These are phyloP conservation scores for Aspergillus nanangensis DNA, from an alignment of 495 filamentous ascomycete species.

Conservation along the genomic window DNA sequence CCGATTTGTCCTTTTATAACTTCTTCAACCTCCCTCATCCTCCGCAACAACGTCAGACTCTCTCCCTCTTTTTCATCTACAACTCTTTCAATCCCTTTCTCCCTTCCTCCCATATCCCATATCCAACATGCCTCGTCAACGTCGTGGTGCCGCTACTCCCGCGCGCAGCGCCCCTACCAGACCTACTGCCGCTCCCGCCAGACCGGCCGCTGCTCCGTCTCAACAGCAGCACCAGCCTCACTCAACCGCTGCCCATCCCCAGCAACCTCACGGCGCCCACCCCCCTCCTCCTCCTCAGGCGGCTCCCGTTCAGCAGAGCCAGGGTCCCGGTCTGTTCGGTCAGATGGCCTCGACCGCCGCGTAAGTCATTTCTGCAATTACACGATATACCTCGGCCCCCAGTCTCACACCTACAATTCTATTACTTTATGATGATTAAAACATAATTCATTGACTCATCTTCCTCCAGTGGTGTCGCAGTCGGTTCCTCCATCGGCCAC, in stretches of 20 bases:
- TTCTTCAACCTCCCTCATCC: too few relatives aligned
- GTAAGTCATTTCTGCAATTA: slow-evolving; percentile 42
- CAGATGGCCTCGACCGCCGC: slow-evolving; percentile 86
- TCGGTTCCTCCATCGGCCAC: slow-evolving; percentile 92
- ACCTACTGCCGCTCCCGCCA: slow-evolving; percentile 59
- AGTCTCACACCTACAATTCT: too few relatives aligned
- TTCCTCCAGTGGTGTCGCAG: slow-evolving; percentile 93
- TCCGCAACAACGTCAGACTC: slow-evolving; percentile 10
- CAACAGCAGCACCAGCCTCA: slow-evolving; percentile 38
- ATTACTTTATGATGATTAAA: too few relatives aligned
- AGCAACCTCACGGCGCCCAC: slow-evolving; percentile 39
- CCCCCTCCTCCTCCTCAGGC: slow-evolving; percentile 30
- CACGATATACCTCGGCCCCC: not conserved
- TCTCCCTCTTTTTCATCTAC: slow-evolving; percentile 8
- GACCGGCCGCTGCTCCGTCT: slow-evolving; percentile 52
- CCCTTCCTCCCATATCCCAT: not conserved
- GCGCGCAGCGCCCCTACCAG: slow-evolving; percentile 61
- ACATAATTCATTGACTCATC: too few relatives aligned
- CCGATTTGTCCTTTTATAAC: too few relatives aligned
- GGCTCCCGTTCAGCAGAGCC: slow-evolving; percentile 46
- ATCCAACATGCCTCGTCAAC: slow-evolving; percentile 74
- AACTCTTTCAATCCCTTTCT: slow-evolving; percentile 1
- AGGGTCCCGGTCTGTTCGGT: slow-evolving; percentile 71
- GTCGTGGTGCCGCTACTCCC: slow-evolving; percentile 54
- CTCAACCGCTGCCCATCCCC: slow-evolving; percentile 66